phyloP scores from a whole-genome alignment of 2,329 filamentous ascomycete genomes.

The Phoma sp. region DNA sequence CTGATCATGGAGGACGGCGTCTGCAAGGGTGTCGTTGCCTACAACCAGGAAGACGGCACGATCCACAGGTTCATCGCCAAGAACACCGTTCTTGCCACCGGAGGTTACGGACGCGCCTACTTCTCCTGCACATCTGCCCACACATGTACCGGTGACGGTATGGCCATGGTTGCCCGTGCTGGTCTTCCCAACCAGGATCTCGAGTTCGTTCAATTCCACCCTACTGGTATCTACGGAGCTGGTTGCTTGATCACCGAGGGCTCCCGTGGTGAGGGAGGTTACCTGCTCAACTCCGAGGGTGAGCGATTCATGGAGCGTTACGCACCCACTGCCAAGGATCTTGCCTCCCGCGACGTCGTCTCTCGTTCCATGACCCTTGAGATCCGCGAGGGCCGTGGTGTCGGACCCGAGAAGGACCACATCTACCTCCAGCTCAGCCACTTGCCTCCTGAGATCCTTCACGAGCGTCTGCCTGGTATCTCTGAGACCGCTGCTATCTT shows the following conservation, averaged over 20 bases:
- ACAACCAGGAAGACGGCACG: constrained; percentile 98
- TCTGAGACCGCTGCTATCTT: constrained; percentile 98
- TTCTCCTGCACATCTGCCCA: constrained; percentile 98
- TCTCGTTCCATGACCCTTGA: constrained; percentile 98
- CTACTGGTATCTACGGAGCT: constrained; percentile 97
- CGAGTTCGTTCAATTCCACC: constrained; percentile 99
- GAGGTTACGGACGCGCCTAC: constrained; percentile 97
- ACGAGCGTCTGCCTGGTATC: constrained; percentile 96
- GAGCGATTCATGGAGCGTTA: constrained; percentile 99
- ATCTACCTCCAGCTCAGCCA: constrained; percentile 98
- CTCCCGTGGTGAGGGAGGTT: constrained; percentile 96
- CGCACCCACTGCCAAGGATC: constrained; percentile 95
- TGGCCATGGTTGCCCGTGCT: constrained; percentile 98
- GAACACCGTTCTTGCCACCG: constrained; percentile 95
- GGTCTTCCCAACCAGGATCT: constrained; percentile 98
- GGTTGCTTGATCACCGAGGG: constrained; percentile 96
- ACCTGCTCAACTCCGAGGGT: constrained; percentile 95
- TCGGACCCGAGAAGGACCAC: constrained; percentile 96
- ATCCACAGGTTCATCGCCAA: constrained; percentile 96
- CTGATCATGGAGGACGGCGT: constrained; percentile 97
- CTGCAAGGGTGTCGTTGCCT: constrained; percentile 94
- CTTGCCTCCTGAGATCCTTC: constrained; percentile 86
- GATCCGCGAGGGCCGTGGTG: constrained; percentile 96
- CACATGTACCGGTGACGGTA: constrained; percentile 98
- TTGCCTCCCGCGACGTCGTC: constrained; percentile 94